Evolutionary conservation across 495 filamentous ascomycete species (phyloP).

Genomic region (Xylaria curta): DNA sequence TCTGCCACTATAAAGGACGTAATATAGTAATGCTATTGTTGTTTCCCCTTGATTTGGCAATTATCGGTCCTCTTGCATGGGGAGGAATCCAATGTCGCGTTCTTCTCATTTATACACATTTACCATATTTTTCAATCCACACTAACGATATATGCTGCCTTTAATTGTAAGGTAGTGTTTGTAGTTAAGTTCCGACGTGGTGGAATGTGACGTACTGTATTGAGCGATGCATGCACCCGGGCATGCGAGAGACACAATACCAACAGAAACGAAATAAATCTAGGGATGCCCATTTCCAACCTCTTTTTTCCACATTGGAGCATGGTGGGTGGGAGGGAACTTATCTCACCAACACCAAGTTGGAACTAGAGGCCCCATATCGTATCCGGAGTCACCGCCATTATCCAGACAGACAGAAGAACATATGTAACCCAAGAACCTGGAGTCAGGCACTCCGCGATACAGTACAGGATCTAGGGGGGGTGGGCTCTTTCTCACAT

Average conservation of each 20-base stretch:
- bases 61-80: neutral
- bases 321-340: conserved; percentile 8
- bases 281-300: neutral
- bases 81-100: neutral
- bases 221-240: neutral
- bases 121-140: neutral
- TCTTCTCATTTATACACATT: neutral
- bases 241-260: neutral
- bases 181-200: neutral
- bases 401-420: neutral
- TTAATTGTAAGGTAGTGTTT: neutral
- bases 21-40: neutral
- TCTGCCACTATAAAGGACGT: conserved; percentile 3
- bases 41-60: neutral
- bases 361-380: neutral
- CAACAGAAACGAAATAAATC: neutral
- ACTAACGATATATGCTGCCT: neutral
- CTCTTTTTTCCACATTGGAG: neutral
- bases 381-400: conserved; percentile 10
- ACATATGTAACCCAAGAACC: neutral
- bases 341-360: conserved; percentile 9
- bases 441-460: conserved; percentile 25
- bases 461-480: conserved; percentile 7
- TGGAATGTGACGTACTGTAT: conserved; percentile 1
- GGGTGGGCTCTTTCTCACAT: neutral